These are phyloP conservation scores for Hypoxylon trugodes DNA, from an alignment of 495 filamentous ascomycete species.

Conservation along the genomic window DNA sequence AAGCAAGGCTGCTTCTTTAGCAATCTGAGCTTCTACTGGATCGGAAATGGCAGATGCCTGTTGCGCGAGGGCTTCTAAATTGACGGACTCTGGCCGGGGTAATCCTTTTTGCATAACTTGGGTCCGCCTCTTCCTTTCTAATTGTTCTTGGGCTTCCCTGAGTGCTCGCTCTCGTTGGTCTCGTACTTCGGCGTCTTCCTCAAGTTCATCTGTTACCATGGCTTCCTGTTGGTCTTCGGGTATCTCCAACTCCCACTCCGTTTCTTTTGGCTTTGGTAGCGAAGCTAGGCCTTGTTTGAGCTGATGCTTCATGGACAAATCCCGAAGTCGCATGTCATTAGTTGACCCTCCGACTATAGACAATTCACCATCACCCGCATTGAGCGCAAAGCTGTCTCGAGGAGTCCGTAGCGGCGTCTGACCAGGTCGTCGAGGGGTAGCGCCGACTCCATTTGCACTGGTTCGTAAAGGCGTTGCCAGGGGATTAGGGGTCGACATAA, in stretches of 20 bases:
- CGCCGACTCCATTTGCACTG: constrained; percentile 71
- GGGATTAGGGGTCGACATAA: constrained; percentile 90
- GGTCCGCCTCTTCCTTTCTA: constrained; percentile 83
- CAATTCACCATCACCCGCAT: constrained; percentile 70
- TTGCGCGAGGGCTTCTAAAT: constrained; percentile 73
- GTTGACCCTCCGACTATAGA: constrained; percentile 79
- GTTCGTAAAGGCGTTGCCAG: constrained; percentile 89
- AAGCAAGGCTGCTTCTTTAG: constrained; percentile 77
- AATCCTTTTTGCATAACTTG: constrained; percentile 88
- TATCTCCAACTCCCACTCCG: constrained; percentile 89
- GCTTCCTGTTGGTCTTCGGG: constrained; percentile 82
- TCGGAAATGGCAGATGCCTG: constrained; percentile 56
- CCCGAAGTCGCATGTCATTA: constrained; percentile 75
- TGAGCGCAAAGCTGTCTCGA: constrained; percentile 87
- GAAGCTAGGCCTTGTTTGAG: constrained; percentile 78
- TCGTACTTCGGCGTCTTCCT: constrained; percentile 85
- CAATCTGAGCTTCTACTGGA: constrained; percentile 64
- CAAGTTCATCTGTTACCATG: constrained; percentile 59
- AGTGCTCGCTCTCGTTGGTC: constrained; percentile 76
- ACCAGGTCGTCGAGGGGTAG: constrained; percentile 75
- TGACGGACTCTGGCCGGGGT: constrained; percentile 78
- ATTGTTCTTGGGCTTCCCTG: constrained; percentile 72
- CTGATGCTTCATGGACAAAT: constrained; percentile 73
- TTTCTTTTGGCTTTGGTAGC: constrained; percentile 90
- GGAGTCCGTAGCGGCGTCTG: constrained; percentile 93